Evolutionary conservation across 495 filamentous ascomycete genomes (phyloP), one percentile per base, ranked within the genome.

Genomic region (Penicillium pulvis): DNA sequence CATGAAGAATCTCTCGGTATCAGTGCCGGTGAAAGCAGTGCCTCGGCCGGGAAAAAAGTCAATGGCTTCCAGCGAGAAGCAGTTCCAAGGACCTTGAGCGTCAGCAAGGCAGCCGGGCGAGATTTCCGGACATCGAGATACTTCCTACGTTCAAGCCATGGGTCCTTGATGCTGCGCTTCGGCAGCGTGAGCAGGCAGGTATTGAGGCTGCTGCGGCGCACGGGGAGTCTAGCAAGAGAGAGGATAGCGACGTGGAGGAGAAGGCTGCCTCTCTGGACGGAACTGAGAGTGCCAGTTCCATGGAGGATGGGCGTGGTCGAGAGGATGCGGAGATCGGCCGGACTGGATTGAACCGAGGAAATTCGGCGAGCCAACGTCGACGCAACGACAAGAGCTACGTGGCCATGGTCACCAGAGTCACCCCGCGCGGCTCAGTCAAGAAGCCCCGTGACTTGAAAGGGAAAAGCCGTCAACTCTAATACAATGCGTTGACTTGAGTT

Each of bases 91-190:
- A 51, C 6, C 11, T 24, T 19, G 41, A 49, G n/a, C 51, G 53
- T 1, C 36, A 51, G 19, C 59, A 51, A 1, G 1, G 19, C 2
- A 68, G 59, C 35, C 41, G 35, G 0, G 49, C 64, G 1, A 56
- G 58, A 11, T 85, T 90, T 42, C 88, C 88, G 0, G 87, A 89
- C 61, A 79, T 91, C 35, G 87, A 90, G 66, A 81, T 91, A 30
- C 69, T 91, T 19, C 87, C 88, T 6, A 77, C 75, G 24, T 85
- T 86, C 53, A 41, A 59, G 44, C 50, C 51, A 51, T 68, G 71
- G 71, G 61, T 70, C 23, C 11, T 62, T 41, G 30, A 63, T 31
- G 53, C 31, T 35, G 64, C 53, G 0, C 20, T 47, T 6, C 50
- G 51, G 0, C 55, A 55, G 39, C 41, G 42, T 12, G 17, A 9